Base-by-base conservation (phyloP, 805 yeast genomes). In the Ascoidea tarda region DNA sequence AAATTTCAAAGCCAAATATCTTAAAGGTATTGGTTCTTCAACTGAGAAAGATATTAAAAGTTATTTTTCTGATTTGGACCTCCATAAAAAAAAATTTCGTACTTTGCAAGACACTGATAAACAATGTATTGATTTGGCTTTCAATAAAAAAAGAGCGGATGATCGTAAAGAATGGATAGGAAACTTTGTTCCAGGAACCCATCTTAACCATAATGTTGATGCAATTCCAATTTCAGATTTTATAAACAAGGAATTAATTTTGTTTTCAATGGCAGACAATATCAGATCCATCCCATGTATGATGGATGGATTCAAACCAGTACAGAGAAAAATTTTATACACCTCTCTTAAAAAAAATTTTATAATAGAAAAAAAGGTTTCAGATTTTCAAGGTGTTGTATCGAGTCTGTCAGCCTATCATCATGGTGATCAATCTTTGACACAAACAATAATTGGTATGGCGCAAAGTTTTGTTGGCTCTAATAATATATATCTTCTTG, bases 1-100 rank as follows among this genome's bases (percentile, higher is more conserved):
- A 60, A 77, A 89, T 8, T 93, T 96, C 93, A 79, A 84, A 49
- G 95, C 87, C 61, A 93, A 93, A 76, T 93, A 93, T 72, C 93
- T 88, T 72, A 93, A 93, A 75, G 99, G 99, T 79, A 77, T 93
- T 75, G 99, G 99, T 80, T 89, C 99, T 4, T 91, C 98, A 1
- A 76, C 82, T 1, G 79, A 81, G 32, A 76, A 71, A 44, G 99
- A 93, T 67, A 87, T 86, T 56, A 79, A 93, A 59, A 93, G 87
- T 63, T 93, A 93, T 63, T 93, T 93, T 66, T 72, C 87, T 47
- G 84, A 85, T 57, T 73, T 93, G 38, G 96, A 86, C 59, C 81
- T 74, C 57, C 99, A 93, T 69, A 73, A 87, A 70, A 93, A 93
- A 63, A 76, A 77, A 33, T 93, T 93, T 66, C 89, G 87, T 64